phyloP scores from a whole-genome alignment of 148 eudicot species.

The Chenopodium suecicum region DNA sequence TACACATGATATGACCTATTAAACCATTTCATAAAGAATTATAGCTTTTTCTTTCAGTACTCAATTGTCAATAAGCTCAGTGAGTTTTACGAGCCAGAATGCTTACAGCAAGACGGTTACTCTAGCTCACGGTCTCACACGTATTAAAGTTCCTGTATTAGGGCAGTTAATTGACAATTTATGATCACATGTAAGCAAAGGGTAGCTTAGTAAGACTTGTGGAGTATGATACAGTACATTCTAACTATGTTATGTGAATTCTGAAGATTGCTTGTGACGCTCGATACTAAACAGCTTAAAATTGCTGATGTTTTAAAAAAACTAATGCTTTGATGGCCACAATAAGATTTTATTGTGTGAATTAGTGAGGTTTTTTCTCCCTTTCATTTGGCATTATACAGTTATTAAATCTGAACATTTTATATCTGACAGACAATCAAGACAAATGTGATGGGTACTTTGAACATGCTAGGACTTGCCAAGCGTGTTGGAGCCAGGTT shows the following conservation, averaged over 20 bases:
- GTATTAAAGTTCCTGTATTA: not conserved
- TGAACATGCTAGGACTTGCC: conserved; percentile 98
- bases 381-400: not conserved
- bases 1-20: not conserved
- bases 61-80: not conserved
- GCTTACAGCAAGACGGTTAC: not conserved
- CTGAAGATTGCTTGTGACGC: not conserved
- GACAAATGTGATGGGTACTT: conserved; percentile 96
- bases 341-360: not conserved
- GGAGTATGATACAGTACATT: not conserved
- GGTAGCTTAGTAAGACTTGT: not conserved
- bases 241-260: not conserved
- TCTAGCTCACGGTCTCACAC: not conserved
- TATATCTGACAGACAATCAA: conserved; percentile 70
- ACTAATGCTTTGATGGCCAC: not conserved
- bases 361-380: not conserved
- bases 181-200: not conserved
- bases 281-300: not conserved
- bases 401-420: conserved; percentile 5
- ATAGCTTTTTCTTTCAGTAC: not conserved
- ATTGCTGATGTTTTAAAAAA: not conserved
- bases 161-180: not conserved
- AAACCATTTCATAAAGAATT: not conserved
- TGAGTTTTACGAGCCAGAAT: not conserved
- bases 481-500: conserved; percentile 99